Evolutionary conservation across 208 protist species (phyloP).

Genomic region (Leishmania guyanensis): DNA sequence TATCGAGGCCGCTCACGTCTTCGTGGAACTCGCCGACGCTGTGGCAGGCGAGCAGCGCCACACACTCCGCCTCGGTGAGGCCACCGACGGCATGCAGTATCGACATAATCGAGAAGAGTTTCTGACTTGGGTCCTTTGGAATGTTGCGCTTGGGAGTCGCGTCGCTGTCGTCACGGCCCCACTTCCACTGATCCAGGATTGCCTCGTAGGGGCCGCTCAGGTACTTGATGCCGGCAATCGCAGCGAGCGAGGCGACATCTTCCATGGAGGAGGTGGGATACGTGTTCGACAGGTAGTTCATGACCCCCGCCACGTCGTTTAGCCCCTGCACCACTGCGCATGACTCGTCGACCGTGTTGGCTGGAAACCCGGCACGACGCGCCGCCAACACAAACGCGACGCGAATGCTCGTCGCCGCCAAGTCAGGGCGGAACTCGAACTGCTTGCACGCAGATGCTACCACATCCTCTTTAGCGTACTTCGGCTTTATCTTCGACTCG

Average conservation of each 20-base stretch:
- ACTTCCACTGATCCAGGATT: slow-evolving; percentile 62
- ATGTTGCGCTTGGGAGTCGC: slow-evolving; percentile 50
- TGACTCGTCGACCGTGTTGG: slow-evolving; percentile 74
- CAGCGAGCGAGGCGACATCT: slow-evolving; percentile 68
- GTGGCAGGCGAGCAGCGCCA: slow-evolving; percentile 86
- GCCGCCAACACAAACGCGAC: slow-evolving; percentile 84
- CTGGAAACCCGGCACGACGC: slow-evolving; percentile 63
- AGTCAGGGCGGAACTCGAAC: slow-evolving; percentile 83
- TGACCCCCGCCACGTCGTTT: slow-evolving; percentile 69
- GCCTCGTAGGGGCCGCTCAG: slow-evolving; percentile 61
- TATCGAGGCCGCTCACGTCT: slow-evolving; percentile 77
- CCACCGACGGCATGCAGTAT: slow-evolving; percentile 66
- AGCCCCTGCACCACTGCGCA: slow-evolving; percentile 75
- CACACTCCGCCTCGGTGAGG: slow-evolving; percentile 79
- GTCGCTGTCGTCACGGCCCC: slow-evolving; percentile 87
- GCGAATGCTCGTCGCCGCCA: slow-evolving; percentile 76
- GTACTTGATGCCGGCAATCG: slow-evolving; percentile 75
- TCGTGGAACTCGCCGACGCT: slow-evolving; percentile 88
- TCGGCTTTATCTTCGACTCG: slow-evolving; percentile 70
- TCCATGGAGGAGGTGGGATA: slow-evolving; percentile 61
- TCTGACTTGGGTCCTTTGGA: slow-evolving; percentile 27
- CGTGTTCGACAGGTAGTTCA: slow-evolving; percentile 61
- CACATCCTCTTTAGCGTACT: slow-evolving; percentile 58
- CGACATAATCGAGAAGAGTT: slow-evolving; percentile 44
- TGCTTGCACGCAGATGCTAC: slow-evolving; percentile 57